A percentile compares a stretch with the other conserved stretches of the same genome.
Evolutionary conservation across 2,329 filamentous ascomycete genomes (phyloP).

Genomic region (Neonectria coccinea): DNA sequence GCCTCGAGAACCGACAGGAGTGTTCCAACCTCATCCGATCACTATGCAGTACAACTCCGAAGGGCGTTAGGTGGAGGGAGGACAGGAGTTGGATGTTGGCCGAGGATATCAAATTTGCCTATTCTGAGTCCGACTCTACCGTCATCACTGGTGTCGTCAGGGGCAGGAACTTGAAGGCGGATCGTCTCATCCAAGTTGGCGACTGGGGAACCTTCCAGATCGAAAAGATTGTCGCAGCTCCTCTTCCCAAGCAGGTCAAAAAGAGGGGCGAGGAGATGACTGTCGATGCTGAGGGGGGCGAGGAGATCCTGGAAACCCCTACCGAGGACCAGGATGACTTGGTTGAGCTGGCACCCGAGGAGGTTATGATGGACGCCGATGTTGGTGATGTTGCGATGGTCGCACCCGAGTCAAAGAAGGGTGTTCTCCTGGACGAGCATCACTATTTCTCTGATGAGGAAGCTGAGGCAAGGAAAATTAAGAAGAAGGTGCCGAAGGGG

Average conservation of each 20-base stretch:
- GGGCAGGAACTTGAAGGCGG: conserved; percentile 87
- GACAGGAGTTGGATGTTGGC: conserved; percentile 95
- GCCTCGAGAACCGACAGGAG: conserved; percentile 88
- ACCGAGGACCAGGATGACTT: conserved; percentile 86
- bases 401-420: conserved; percentile 72
- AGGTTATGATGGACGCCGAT: conserved; percentile 78
- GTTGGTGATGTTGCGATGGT: conserved; percentile 59
- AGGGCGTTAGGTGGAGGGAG: conserved; percentile 95
- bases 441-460: conserved; percentile 94
- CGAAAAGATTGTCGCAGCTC: conserved; percentile 85
- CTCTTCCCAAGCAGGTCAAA: conserved; percentile 70
- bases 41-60: conserved; percentile 90
- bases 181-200: conserved; percentile 89
- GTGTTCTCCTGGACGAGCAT: conserved; percentile 94
- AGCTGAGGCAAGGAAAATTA: conserved; percentile 60
- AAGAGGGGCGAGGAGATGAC: conserved; percentile 78
- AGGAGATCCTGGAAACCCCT: conserved; percentile 75
- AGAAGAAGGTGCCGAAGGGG: conserved; percentile 85
- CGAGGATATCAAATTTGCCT: conserved; percentile 81
- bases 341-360: conserved; percentile 86
- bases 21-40: conserved; percentile 91
- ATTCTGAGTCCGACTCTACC: conserved; percentile 70
- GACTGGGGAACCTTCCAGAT: conserved; percentile 96
- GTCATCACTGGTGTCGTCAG: conserved; percentile 87
- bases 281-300: conserved; percentile 70